Conservation (phyloP, 805 yeast genomes). For the Barnettozyma pratensis region DNA sequence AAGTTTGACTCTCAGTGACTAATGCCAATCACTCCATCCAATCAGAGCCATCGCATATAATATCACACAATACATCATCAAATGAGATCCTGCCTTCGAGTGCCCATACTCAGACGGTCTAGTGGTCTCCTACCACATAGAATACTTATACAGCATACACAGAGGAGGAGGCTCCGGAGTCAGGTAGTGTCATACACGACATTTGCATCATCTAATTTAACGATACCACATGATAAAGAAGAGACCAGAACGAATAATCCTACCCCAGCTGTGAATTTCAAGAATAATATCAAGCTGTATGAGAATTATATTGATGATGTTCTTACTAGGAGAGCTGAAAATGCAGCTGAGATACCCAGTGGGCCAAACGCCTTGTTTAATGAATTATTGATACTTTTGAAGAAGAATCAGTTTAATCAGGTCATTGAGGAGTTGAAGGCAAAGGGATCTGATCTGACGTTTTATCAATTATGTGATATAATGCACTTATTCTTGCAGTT, state of each 20-base stretch:
- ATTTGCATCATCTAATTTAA: conserved; percentile 7
- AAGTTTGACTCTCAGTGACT: background rate
- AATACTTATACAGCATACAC: background rate
- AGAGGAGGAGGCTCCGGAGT: too few relatives aligned
- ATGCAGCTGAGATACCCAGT: background rate
- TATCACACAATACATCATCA: background rate
- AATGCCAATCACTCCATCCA: background rate
- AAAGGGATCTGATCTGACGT: background rate
- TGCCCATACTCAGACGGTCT: background rate
- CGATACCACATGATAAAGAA: background rate
- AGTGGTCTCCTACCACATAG: background rate
- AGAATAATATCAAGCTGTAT: background rate
- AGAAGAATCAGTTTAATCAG: conserved; percentile 5
- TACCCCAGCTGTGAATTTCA: background rate
- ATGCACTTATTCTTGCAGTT: conserved; percentile 4
- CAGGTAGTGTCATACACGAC: background rate
- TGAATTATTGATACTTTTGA: background rate
- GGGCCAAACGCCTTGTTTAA: background rate
- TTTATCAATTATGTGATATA: conserved; percentile 2
- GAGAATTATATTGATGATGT: background rate
- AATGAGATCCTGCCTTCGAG: conserved; percentile 1
- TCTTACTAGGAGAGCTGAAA: background rate
- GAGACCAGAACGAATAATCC: background rate
- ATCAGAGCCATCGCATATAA: background rate
- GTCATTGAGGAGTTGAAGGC: conserved; percentile 3